Base-by-base conservation (phyloP, 2,329 filamentous ascomycete genomes). In the Cladosporium halotolerans region DNA sequence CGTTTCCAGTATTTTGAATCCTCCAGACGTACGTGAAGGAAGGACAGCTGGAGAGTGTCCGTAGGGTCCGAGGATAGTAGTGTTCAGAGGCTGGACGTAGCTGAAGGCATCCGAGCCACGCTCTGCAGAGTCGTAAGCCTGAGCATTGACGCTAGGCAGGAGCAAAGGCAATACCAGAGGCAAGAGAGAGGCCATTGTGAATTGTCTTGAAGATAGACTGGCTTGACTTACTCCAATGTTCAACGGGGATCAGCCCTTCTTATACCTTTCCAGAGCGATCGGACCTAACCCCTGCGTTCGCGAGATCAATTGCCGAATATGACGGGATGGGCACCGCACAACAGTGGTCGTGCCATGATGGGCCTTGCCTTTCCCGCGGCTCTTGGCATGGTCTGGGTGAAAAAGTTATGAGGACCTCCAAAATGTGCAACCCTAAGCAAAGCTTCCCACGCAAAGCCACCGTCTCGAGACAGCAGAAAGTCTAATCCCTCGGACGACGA, bases 101-200 rank as follows among this genome's bases (percentile, higher is more conserved):
- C 48, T 51, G 32, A 51, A 51, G 40, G 48, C 48, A 28, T 43
- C 33, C 14, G 23, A 31, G 34, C 33, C 13, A 14, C 48, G 48
- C 16, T 16, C 40, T 3, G 39, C 16, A 13, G 48, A 40, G 44
- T 43, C 48, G 48, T 51, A 51, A 13, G 48, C 40, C 40, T 51
- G 48, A 51, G 48, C 48, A 43, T 43, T 38, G 32, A 34, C 23
- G 48, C 40, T 23, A 44, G 48, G 48, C 18, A 44, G 32, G 13
- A 51, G 40, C 39, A 51, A 33, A 32, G 54, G 50, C 40, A 56
- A 34, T 23, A 53, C 19, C 16, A 56, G 32, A 45, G 45, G 45
- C 28, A 53, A 44, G 45, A 56, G 50, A 23, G 54, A 19, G 45
- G 54, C 54, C 54, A 56, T 56, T 28, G 18, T 53, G 45, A 45